phyloP scores from a whole-genome alignment of 441 rosid species.

The Euphorbia celastroides region DNA sequence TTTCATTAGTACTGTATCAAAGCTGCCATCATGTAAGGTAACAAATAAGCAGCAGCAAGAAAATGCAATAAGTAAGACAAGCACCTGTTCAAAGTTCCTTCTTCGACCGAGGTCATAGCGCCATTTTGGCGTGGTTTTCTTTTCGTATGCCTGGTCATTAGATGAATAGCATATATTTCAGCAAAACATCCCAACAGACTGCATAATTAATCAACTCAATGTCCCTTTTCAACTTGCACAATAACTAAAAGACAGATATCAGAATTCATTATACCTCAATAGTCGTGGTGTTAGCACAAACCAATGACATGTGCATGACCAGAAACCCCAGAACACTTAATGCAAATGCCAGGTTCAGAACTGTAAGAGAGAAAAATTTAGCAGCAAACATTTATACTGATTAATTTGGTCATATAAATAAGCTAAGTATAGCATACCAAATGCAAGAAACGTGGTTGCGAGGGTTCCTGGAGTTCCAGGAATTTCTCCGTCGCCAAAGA shows the following conservation, averaged over 20 bases:
- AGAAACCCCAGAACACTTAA: conserved; percentile 81
- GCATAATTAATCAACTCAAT: background rate
- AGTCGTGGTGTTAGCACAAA: conserved; percentile 71
- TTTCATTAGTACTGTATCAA: too few relatives aligned
- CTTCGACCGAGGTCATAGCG: conserved; percentile 74
- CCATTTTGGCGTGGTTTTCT: conserved; percentile 77
- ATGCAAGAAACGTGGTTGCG: conserved; percentile 81
- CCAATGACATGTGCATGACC: conserved; percentile 79
- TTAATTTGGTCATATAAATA: background rate
- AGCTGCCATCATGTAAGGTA: too few relatives aligned
- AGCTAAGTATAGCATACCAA: conserved; percentile 39
- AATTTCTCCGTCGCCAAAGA: conserved; percentile 82
- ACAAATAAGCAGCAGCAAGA: too few relatives aligned
- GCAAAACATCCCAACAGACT: background rate
- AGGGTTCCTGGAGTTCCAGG: conserved; percentile 87
- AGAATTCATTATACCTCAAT: conserved; percentile 57
- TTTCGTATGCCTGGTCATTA: conserved; percentile 71
- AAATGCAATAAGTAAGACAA: conserved; percentile 11
- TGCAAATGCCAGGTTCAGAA: conserved; percentile 77
- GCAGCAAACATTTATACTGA: conserved; percentile 4
- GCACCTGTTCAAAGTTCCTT: conserved; percentile 79
- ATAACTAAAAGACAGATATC: background rate
- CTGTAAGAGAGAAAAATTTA: conserved; percentile 33
- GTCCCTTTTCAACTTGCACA: background rate
- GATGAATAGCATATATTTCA: conserved; percentile 12